Percentiles rank a stretch among this genome's conserved stretches.
phyloP scores from a whole-genome alignment of 768 basidiomycete genomes.

The Termitomyces sp. region DNA sequence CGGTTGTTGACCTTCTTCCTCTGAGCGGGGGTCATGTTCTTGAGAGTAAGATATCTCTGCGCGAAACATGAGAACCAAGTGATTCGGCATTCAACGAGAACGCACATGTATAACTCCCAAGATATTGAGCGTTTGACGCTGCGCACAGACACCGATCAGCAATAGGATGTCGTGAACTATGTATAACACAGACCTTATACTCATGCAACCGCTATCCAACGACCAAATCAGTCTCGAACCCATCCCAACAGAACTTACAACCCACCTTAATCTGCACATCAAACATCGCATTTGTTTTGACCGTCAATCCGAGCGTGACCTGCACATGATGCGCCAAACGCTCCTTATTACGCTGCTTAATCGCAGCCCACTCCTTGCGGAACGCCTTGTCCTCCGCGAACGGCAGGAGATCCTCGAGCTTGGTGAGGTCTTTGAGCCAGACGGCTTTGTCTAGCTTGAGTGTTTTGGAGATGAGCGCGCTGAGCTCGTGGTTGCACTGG shows the following conservation, averaged over 20 bases:
- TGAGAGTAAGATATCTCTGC: conserved; percentile 80
- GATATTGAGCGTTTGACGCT: conserved; percentile 95
- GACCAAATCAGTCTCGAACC: too few species aligned
- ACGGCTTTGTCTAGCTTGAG: conserved; percentile 70
- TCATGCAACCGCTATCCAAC: conserved; percentile 77
- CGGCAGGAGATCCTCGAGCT: conserved; percentile 75
- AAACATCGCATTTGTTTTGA: conserved; percentile 80
- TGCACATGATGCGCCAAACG: conserved; percentile 78
- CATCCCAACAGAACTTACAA: not conserved
- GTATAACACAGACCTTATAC: conserved; percentile 60
- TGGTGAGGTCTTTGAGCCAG: conserved; percentile 84
- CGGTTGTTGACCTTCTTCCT: conserved; percentile 81
- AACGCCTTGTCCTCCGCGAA: conserved; percentile 73
- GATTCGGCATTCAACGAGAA: not conserved
- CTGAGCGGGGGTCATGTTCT: conserved; percentile 74
- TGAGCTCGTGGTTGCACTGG: conserved; percentile 88
- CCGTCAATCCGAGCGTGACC: conserved; percentile 61
- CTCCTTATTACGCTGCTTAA: conserved; percentile 91
- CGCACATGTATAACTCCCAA: conserved; percentile 83
- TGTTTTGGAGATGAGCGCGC: conserved; percentile 79
- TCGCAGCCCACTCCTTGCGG: conserved; percentile 75
- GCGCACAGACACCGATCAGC: conserved; percentile 4
- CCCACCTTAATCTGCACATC: conserved; percentile 87
- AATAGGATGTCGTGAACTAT: not conserved
- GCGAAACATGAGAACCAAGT: conserved; percentile 2